A percentile compares a stretch with the other conserved stretches of the same genome.
Evolutionary conservation across 768 basidiomycete species (phyloP).

Genomic region (Pleurotus pulmonarius): DNA sequence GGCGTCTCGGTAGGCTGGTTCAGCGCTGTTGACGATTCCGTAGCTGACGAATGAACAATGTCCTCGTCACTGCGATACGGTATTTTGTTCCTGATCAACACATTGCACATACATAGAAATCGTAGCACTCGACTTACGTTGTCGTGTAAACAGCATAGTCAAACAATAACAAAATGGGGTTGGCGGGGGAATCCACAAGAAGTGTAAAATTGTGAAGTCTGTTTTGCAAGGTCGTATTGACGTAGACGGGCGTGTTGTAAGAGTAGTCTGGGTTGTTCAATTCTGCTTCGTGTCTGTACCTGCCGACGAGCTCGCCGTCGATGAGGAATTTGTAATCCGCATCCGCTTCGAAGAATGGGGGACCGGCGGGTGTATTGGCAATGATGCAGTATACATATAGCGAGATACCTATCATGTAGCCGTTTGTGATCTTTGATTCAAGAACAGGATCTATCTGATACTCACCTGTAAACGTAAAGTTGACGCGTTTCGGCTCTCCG

Average conservation of each 20-base stretch:
- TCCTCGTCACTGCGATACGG: no score
- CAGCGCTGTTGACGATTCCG: not conserved
- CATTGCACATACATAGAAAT: not conserved
- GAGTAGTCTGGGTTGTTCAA: slow-evolving; percentile 1
- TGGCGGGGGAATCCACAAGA: not conserved
- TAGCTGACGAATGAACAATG: not conserved
- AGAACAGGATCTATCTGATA: not conserved
- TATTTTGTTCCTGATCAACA: no score
- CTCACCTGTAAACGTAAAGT: no score
- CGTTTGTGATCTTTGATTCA: not conserved
- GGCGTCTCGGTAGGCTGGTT: not conserved
- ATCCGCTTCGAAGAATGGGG: not conserved
- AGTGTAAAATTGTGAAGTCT: slow-evolving; percentile 1
- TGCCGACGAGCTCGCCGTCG: slow-evolving; percentile 7
- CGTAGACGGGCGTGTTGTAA: slow-evolving; percentile 10
- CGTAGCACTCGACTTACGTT: not conserved
- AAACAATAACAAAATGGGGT: not conserved
- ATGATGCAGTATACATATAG: slow-evolving; percentile 17
- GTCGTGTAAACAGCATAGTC: slow-evolving; percentile 2
- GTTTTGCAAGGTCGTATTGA: slow-evolving; percentile 5
- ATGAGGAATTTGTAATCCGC: slow-evolving; percentile 13
- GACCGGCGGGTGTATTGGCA: slow-evolving; percentile 10
- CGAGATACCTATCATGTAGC: slow-evolving; percentile 10
- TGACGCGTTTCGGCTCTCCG: no score
- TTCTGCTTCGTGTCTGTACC: slow-evolving; percentile 8